Evolutionary conservation across 1,284 basidiomycete genomes (phyloP).

Genomic region (Mycosarcoma maydis): DNA sequence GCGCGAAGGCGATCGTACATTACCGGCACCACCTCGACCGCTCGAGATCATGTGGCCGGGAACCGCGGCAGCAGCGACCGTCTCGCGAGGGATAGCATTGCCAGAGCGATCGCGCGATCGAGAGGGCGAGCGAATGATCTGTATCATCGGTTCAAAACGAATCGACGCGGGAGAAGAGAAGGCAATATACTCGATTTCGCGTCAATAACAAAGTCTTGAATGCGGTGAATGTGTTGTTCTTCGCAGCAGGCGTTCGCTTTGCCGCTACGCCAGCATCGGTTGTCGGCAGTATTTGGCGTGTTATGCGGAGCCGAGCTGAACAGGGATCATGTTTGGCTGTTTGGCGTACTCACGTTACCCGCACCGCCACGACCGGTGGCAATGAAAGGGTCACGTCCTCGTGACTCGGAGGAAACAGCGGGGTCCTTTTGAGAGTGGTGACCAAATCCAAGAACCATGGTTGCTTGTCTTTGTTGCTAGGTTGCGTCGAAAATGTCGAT

Average conservation of each 20-base stretch:
- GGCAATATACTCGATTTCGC: too few relatives aligned
- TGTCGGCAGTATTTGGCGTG: too few relatives aligned
- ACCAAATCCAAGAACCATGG: constrained; percentile 47
- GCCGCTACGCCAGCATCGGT: too few relatives aligned
- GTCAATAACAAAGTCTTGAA: too few relatives aligned
- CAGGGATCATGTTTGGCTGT: too few relatives aligned
- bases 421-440: constrained; percentile 45
- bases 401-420: constrained; percentile 29
- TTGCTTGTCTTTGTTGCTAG: not conserved
- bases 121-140: constrained; percentile 52
- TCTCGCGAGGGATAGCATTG: constrained; percentile 24
- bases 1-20: constrained; percentile 78
- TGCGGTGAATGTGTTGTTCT: too few relatives aligned
- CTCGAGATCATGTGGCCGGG: constrained; percentile 69
- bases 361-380: constrained; percentile 61
- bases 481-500: not conserved
- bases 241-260: too few relatives aligned
- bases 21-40: constrained; percentile 80
- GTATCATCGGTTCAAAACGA: not conserved
- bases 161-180: too few relatives aligned
- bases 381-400: constrained; percentile 55
- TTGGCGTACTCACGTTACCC: constrained; percentile 61
- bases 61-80: constrained; percentile 23
- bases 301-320: too few relatives aligned
- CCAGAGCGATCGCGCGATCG: constrained; percentile 46